Percentiles rank a stretch among this genome's conserved stretches.
These are phyloP conservation scores for Aspergillus fumigatiaffinis DNA, from an alignment of 2,329 filamentous ascomycete species.

Conservation along the genomic window DNA sequence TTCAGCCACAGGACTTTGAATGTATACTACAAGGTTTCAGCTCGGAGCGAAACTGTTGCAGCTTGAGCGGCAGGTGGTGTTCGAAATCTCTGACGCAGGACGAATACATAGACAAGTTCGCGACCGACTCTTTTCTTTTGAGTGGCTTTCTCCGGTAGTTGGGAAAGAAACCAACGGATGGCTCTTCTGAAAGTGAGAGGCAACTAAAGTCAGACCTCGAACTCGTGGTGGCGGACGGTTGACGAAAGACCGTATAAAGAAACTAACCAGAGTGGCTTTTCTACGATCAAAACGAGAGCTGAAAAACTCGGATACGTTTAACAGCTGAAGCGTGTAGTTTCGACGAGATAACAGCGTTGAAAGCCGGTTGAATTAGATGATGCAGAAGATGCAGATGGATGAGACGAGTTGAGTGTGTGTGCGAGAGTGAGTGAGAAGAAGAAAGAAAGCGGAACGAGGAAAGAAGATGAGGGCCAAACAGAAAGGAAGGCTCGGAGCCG, in stretches of 20 bases:
- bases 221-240: constrained; percentile 3
- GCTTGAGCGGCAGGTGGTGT: constrained; percentile 90
- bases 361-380: constrained; percentile 9
- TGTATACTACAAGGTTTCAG: constrained; percentile 88
- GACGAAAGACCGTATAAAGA: constrained; percentile 3
- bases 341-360: constrained; percentile 11
- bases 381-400: constrained; percentile 1
- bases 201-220: constrained; percentile 14
- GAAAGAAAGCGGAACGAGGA: constrained; percentile 11
- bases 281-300: constrained; percentile 7
- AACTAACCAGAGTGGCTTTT: constrained; percentile 17
- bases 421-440: not conserved
- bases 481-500: constrained; percentile 21
- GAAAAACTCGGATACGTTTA: constrained; percentile 4
- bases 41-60: constrained; percentile 95
- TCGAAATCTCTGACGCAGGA: constrained; percentile 90
- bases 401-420: not conserved
- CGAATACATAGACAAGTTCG: constrained; percentile 93
- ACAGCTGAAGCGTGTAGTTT: constrained; percentile 6
- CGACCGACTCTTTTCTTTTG: constrained; percentile 26
- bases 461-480: constrained; percentile 21
- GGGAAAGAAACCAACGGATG: constrained; percentile 31
- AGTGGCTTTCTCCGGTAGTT: constrained; percentile 35
- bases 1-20: constrained; percentile 90
- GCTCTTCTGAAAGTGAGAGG: constrained; percentile 21